These are phyloP conservation scores for Olyra latifolia DNA, from an alignment of 176 grass and related monocot species.

Conservation along the genomic window DNA sequence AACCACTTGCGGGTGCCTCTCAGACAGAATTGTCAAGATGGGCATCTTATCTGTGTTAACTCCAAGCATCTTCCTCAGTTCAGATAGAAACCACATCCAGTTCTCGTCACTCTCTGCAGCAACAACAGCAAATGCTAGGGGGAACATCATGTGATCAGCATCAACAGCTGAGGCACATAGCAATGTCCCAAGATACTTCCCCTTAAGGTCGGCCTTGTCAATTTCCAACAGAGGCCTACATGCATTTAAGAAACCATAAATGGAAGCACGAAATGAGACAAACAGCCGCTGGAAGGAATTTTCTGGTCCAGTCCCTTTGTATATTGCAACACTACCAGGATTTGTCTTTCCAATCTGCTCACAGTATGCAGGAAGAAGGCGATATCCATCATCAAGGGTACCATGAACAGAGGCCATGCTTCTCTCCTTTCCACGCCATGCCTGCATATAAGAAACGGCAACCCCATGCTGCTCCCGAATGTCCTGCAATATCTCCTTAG, in stretches of 20 bases:
- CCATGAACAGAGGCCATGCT: conserved; percentile 95
- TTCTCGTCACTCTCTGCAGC: conserved; percentile 88
- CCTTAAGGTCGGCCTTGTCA: conserved; percentile 88
- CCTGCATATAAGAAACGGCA: conserved; percentile 97
- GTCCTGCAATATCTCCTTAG: conserved; percentile 98
- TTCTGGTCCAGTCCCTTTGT: conserved; percentile 57
- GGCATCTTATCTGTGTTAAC: conserved; percentile 98
- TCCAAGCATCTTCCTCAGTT: conserved; percentile 90
- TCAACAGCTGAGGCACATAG: conserved; percentile 94
- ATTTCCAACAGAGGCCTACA: conserved; percentile 92
- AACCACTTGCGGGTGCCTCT: conserved; percentile 68
- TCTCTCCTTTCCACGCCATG: conserved; percentile 96
- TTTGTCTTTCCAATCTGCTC: conserved; percentile 78
- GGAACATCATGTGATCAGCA: conserved; percentile 76
- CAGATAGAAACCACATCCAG: conserved; percentile 98
- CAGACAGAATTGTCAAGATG: conserved; percentile 78
- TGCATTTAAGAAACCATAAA: conserved; percentile 86
- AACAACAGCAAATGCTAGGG: conserved; percentile 86
- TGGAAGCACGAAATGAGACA: conserved; percentile 81
- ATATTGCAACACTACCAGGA: conserved; percentile 81
- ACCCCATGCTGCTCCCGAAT: conserved; percentile 91
- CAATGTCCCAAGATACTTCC: conserved; percentile 95
- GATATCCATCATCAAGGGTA: conserved; percentile 96
- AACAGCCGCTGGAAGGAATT: conserved; percentile 92
- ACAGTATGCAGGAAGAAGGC: conserved; percentile 86